Evolutionary conservation across 331 rosid genomes (phyloP), one percentile per base, ranked within the genome.

Genomic region (Pyrus hybrid): DNA sequence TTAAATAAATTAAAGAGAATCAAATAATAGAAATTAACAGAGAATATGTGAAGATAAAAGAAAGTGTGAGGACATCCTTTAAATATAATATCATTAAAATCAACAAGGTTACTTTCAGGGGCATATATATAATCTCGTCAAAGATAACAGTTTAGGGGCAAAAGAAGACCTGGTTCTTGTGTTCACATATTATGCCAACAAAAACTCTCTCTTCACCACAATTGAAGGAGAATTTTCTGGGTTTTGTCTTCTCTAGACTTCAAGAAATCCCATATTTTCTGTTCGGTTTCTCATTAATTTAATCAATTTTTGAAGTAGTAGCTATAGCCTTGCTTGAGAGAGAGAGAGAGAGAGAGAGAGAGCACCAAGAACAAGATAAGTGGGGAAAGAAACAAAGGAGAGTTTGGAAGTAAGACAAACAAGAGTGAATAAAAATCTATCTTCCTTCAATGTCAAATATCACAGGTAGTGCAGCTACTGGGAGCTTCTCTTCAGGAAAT

Each of bases 171-270:
- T 41, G 60, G 86, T 82, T 78, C 47, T 83, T 81, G 87, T 83
- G 87, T 83, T 86, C n/a, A n/a, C 82, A 82, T 81, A 86, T 72
- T 45, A 62, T 81, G 82, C 79, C 87, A 74, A 60, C 80, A 64
- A 71, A 23, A 80, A 62, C 76, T 74, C 78, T 71, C 78, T 79
- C 91, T 69, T 72, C 85, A 80, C 86, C 92, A 83, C 82, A 89
- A 91, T 86, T 78, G 91, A 87, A 77, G 88, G 89, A 89, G 94
- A 89, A 88, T 86, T 89, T 89, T 79, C 91, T 87, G 97, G 87
- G 86, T 86, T 87, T 91, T 89, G 97, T 91, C 97, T 83, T 89
- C 94, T 41, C 93, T 81, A 88, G 82, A 62, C 41, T 79, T 78
- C 88, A 86, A 75, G 88, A 86, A 80, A 86, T 76, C 88, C 90